Conservation (phyloP, 805 yeast genomes). For the Brettanomyces nanus region DNA sequence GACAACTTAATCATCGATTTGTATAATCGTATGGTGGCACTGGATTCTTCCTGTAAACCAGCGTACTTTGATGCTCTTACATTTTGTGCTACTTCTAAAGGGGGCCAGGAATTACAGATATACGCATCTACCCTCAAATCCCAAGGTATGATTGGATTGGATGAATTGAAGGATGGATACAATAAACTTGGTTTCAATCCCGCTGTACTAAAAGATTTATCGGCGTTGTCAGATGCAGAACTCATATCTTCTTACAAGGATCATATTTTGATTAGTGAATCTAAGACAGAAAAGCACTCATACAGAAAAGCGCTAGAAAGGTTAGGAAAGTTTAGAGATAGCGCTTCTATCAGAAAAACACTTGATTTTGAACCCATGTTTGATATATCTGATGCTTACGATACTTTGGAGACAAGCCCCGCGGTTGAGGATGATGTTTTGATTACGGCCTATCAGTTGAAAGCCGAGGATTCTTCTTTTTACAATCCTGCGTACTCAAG, state of each 20-base stretch:
- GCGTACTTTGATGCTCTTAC: constrained; percentile 51
- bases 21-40: constrained; percentile 31
- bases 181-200: constrained; percentile 20
- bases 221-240: constrained; percentile 18
- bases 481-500: constrained; percentile 37
- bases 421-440: constrained; percentile 63
- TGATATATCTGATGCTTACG: constrained; percentile 41
- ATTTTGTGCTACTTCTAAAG: constrained; percentile 40
- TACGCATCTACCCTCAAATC: constrained; percentile 39
- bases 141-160: constrained; percentile 44
- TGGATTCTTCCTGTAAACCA: constrained; percentile 40
- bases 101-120: constrained; percentile 36
- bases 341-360: constrained; percentile 27
- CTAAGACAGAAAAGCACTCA: constrained; percentile 17
- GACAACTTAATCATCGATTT: constrained; percentile 41
- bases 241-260: constrained; percentile 22
- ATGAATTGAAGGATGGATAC: constrained; percentile 29
- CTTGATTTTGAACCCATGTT: constrained; percentile 41
- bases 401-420: constrained; percentile 39
- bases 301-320: constrained; percentile 33
- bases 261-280: constrained; percentile 14
- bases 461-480: constrained; percentile 41
- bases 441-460: constrained; percentile 64
- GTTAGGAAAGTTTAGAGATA: constrained; percentile 31
- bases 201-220: constrained; percentile 14